Evolutionary conservation across 768 basidiomycete genomes (phyloP), one percentile per base, ranked within the genome.

Genomic region (Nidularia pulvinata): DNA sequence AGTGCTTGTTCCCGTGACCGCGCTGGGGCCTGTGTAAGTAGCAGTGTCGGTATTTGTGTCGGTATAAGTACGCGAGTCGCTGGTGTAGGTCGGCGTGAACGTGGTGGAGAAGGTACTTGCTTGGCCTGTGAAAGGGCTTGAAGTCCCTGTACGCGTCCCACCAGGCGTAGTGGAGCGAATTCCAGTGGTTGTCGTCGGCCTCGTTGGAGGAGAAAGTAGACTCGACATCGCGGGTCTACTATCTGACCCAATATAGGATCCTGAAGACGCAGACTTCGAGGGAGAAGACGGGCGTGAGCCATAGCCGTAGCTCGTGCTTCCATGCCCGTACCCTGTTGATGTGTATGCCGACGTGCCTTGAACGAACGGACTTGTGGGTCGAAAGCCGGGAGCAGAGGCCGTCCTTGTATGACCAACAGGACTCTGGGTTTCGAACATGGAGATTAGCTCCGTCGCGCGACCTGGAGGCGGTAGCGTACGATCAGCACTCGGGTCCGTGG

Each of bases 381-480:
- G 66, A 42, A 70, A 71, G 3, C 71, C 75, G 1, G 82, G 82
- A 37, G 76, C 69, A 3, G 89, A 89, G 0, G 81, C 63, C 0
- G 79, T 71, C 33, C 88, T 78, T 6, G 78, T 66, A 59, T 87
- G 86, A n/a, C 74, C 65, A 22, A 64, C 69, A 13, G 75, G 74
- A 33, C 69, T 68, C 14, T 66, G 71, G 6, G 79, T 72, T 53
- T 75, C 91, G 55, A 91, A 93, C 32, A 86, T 82, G 0, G 90
- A 89, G 37, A 89, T 88, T 48, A 93, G 78, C 51, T 89, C 85
- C 11, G 78, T 86, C 0, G 88, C 77, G 13, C 87, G 82, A 35
- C 85, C 75, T 1, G 82, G 82, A 45, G 78, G 82, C 47, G 75
- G 78, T 42, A 74, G 65, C 30, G 69, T 77, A 7, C 71, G 69